phyloP scores from a whole-genome alignment of 306 rosid genomes.

The Quercus agrifolia region DNA sequence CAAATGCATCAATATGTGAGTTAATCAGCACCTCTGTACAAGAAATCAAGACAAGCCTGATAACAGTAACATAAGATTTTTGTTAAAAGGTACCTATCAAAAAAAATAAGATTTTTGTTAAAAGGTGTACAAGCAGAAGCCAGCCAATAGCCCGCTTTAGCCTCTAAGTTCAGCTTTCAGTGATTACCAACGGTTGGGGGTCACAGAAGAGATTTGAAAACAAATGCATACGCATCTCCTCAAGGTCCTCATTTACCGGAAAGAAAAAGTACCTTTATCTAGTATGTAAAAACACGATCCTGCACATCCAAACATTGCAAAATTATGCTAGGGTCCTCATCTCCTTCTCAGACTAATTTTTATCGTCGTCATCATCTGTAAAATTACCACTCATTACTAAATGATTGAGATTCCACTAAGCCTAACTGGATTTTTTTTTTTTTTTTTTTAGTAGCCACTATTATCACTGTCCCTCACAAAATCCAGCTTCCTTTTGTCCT shows the following conservation, averaged over 20 bases:
- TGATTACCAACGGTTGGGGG: constrained; percentile 5
- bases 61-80: constrained; percentile 6
- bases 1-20: constrained; percentile 1
- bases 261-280: constrained; percentile 7
- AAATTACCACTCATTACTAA: neutral
- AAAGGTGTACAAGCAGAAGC: neutral
- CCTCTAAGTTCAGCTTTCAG: constrained; percentile 9
- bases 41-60: constrained; percentile 4
- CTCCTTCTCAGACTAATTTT: constrained; percentile 4
- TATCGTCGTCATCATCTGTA: neutral
- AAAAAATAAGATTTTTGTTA: neutral
- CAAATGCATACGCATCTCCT: constrained; percentile 20
- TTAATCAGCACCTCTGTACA: constrained; percentile 28
- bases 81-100: neutral
- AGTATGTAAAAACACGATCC: neutral
- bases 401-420: constrained; percentile 2
- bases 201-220: neutral
- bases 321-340: constrained; percentile 1
- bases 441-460: constrained; percentile 20
- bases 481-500: constrained; percentile 44
- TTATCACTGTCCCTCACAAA: constrained; percentile 17
- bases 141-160: constrained; percentile 19
- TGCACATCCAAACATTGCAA: constrained; percentile 3
- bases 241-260: neutral
- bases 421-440: neutral